Evolutionary conservation across 2,329 filamentous ascomycete species (phyloP).

Genomic region (Bipolaris victoriae): DNA sequence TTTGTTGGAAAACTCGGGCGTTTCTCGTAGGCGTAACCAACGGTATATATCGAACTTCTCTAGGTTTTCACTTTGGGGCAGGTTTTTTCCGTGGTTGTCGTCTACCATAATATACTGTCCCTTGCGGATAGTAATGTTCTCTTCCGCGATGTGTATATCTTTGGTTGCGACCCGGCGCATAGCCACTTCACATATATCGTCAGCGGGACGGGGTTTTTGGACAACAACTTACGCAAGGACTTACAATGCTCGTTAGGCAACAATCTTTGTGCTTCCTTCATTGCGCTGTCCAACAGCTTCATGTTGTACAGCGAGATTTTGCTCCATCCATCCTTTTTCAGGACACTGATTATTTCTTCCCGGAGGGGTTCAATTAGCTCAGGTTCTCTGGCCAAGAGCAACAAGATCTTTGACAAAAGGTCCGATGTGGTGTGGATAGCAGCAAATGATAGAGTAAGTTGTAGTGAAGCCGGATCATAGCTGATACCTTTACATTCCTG

Average conservation of each 20-base stretch:
- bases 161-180: not conserved
- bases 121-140: not conserved
- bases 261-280: not conserved
- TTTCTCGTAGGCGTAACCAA: not conserved
- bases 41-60: constrained; percentile 4
- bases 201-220: not conserved
- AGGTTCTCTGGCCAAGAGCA: not conserved
- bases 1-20: not conserved
- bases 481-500: not conserved
- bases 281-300: not conserved
- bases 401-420: not conserved
- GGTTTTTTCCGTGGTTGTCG: not conserved
- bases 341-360: not conserved
- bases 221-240: not conserved
- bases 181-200: not conserved
- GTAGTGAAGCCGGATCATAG: not conserved
- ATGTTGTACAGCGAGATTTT: not conserved
- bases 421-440: constrained; percentile 2
- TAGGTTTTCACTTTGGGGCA: not conserved
- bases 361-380: not conserved
- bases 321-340: not conserved
- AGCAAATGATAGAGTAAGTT: not conserved
- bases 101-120: not conserved
- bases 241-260: not conserved
- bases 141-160: not conserved